Evolutionary conservation across 2,329 filamentous ascomycete species (phyloP).

Genomic region (Penicillium hordei): DNA sequence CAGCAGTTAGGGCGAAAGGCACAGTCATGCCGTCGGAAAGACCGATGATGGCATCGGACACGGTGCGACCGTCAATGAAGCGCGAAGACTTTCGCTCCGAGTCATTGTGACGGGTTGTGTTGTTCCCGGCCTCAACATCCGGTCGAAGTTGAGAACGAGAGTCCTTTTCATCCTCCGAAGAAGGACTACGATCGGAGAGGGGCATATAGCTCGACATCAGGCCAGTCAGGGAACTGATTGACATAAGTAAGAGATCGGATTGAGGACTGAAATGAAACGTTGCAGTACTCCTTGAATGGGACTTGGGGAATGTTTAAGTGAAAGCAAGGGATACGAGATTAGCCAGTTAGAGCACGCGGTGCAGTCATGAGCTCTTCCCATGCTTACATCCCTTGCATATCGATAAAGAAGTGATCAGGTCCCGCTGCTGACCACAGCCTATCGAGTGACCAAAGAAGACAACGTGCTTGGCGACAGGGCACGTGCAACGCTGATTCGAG

Average conservation of each 20-base stretch:
- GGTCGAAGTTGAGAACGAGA: conserved; percentile 18
- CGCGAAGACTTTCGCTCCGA: conserved; percentile 28
- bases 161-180: conserved; percentile 33
- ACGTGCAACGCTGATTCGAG: conserved; percentile 27
- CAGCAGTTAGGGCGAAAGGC: conserved; percentile 75
- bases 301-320: conserved; percentile 7
- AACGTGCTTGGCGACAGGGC: conserved; percentile 26
- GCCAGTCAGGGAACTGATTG: conserved; percentile 31
- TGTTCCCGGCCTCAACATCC: conserved; percentile 17
- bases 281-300: conserved; percentile 8
- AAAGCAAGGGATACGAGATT: not conserved
- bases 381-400: not conserved
- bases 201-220: conserved; percentile 33
- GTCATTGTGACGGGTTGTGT: conserved; percentile 3
- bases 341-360: conserved; percentile 12
- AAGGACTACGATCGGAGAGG: conserved; percentile 19
- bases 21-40: conserved; percentile 78
- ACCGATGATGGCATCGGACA: conserved; percentile 67
- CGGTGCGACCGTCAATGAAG: conserved; percentile 39
- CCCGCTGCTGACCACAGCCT: conserved; percentile 14
- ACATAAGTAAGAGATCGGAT: conserved; percentile 26
- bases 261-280: not conserved
- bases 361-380: not conserved
- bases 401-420: conserved; percentile 5
- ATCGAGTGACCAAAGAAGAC: conserved; percentile 13